Base-by-base conservation (phyloP, 805 yeast genomes). In the Wickerhamiella galacta region DNA sequence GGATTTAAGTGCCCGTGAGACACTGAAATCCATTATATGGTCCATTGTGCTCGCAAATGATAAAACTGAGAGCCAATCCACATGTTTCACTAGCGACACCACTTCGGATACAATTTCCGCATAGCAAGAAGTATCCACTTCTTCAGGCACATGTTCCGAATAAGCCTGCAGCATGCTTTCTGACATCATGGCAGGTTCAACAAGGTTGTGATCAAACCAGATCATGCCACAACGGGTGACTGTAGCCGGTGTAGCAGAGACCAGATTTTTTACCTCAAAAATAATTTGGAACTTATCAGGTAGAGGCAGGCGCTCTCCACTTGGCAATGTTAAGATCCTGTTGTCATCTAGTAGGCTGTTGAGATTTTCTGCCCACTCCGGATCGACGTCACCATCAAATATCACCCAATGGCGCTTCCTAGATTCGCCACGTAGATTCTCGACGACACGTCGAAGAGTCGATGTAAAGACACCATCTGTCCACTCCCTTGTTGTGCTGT, bases 291-390 rank as follows among this genome's bases (percentile, higher is more conserved):
- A 63, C 41, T 75, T 75, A 0, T 54, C 44, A 0, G 93, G 82
- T 2, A 87, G 52, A 1, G 65, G 57, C 5, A 87, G 48, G 16
- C 95, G 66, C 49, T 87, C 96, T 25, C 96, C 96, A 47, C 72
- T 82, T 0, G 96, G 90, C 7, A 87, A 57, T 0, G 95, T 83
- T 26, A 87, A 54, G 1, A 77, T 42, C 40, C 68, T 72, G 53
- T 83, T 87, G 43, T 87, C 96, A 54, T 87, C 96, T 12, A 87
- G 60, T 7, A 83, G 90, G 57, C 93, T 77, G 56, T 87, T 87
- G 41, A 87, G 58, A 35, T 77, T 76, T 46, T 87, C 96, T 1
- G 81, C 81, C 93, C 95, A 87, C 25, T 70, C 73, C 0, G 96
- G 95, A 48, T 87, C 95, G 22, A 87, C 68, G 44, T 82, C 94